Evolutionary conservation across 257 asterid species (phyloP).

Genomic region (Catharanthus roseus): DNA sequence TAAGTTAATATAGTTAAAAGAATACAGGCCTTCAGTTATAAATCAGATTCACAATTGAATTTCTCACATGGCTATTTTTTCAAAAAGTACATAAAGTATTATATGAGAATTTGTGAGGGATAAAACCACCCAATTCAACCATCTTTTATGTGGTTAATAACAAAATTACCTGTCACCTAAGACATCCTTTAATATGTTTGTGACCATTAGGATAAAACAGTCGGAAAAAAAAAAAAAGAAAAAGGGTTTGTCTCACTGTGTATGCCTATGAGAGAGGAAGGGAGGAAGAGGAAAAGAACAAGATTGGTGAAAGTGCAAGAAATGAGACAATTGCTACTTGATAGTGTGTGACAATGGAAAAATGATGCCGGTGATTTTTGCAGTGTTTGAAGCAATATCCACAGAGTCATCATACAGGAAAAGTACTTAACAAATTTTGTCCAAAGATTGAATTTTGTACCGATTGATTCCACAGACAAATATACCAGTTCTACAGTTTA

Average conservation of each 20-base stretch:
- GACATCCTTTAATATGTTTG: no score
- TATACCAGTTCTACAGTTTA: not conserved
- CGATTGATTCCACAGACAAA: constrained; percentile 8
- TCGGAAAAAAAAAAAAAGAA: not conserved
- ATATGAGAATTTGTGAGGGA: no score
- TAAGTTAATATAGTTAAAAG: no score
- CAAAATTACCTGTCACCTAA: no score
- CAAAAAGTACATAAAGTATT: no score
- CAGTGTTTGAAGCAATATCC: not conserved
- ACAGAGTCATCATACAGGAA: not conserved
- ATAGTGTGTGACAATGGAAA: constrained; percentile 3
- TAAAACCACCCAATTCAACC: no score
- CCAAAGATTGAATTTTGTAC: not conserved
- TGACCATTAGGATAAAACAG: not conserved
- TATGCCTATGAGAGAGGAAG: not conserved
- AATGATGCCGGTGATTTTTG: not conserved
- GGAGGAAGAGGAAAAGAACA: not conserved
- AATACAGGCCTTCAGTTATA: no score
- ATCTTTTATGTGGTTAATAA: no score
- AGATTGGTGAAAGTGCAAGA: not conserved
- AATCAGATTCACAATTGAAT: no score
- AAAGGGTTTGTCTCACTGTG: not conserved
- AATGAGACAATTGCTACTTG: constrained; percentile 5
- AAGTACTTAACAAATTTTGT: not conserved
- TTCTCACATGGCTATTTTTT: no score